Evolutionary conservation across 2,329 filamentous ascomycete genomes (phyloP).

Genomic region (Trichoderma aggressivum): DNA sequence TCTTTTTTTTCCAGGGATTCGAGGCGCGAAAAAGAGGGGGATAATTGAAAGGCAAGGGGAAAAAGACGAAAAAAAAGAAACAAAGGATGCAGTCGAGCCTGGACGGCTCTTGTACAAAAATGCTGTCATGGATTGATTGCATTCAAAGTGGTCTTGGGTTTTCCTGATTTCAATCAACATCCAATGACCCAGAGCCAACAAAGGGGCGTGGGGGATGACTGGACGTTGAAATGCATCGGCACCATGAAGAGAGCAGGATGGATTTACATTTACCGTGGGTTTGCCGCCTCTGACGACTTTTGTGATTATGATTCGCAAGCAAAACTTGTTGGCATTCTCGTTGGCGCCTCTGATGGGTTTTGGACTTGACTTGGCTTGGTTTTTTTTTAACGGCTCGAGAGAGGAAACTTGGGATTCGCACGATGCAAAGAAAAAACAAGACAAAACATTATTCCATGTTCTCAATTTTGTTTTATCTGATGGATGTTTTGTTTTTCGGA

Average conservation of each 20-base stretch:
- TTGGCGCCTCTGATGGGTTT: constrained; percentile 6
- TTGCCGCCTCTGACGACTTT: not conserved
- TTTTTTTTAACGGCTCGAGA: not conserved
- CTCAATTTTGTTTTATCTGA: not conserved
- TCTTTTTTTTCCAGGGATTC: not conserved
- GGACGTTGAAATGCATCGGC: not conserved
- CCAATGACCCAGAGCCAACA: not conserved
- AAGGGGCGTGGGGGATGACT: not conserved
- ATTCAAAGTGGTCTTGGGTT: not conserved
- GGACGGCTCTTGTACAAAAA: not conserved
- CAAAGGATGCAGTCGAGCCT: not conserved
- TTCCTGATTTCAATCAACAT: not conserved
- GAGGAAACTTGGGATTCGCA: not conserved
- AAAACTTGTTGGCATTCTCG: not conserved
- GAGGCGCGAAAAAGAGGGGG: not conserved
- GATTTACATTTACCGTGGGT: not conserved
- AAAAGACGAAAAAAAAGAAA: not conserved
- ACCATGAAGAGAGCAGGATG: not conserved
- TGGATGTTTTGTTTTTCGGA: not conserved
- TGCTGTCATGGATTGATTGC: not conserved
- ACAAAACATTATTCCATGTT: not conserved
- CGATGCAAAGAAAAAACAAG: not conserved
- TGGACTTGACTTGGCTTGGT: not conserved
- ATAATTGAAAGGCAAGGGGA: not conserved
- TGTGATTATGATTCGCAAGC: constrained; percentile 1